Base-by-base conservation (phyloP, 768 basidiomycete genomes). In the Psilocybe azurescens region DNA sequence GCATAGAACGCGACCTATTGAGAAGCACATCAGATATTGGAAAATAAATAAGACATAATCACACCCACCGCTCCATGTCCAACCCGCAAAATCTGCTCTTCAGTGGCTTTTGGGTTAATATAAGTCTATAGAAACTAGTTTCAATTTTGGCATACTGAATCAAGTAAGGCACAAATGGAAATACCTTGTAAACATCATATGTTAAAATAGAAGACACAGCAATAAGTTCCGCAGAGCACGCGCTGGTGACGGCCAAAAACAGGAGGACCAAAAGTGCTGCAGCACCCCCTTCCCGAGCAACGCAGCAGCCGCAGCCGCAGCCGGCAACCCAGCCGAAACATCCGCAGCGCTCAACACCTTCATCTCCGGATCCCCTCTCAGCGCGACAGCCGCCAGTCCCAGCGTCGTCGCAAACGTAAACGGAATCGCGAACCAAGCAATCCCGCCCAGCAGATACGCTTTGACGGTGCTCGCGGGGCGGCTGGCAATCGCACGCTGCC, bases 391-490 rank as follows among this genome's bases (percentile, higher is more conserved):
- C 13, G 93, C 85, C 1, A 98, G 82, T 8, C 96, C 96, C 44
- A 97, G 84, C 1, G 91, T 92, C 0, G 93, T 95, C 1, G 95
- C 90, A 67, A 98, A 87, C 6, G 85, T 84, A 73, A 95, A 93
- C 0, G 94, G 94, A 61, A 95, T 94, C 1, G 91, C 86, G 70
- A 96, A 94, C 95, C 96, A 97, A 1, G 93, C 90, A 7, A 95
- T 72, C 3, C 95, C 95, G 48, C 95, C 96, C 7, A 95, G 81
- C 3, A 96, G 79, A 77, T 94, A 98, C 0, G 92, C 95, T 74
- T 95, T 95, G 61, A 96, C 94, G 11, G 90, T 91, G n/a, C 84
- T 88, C 1, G 86, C 88, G 0, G 94, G 94, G 14, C 88, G 79
- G 62, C 89, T 90, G 1, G 96, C 95, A 70, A 97, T 94, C 1